These are phyloP conservation scores for Boletus rufocinnamomeus DNA, from an alignment of 768 basidiomycete species.

Conservation along the genomic window DNA sequence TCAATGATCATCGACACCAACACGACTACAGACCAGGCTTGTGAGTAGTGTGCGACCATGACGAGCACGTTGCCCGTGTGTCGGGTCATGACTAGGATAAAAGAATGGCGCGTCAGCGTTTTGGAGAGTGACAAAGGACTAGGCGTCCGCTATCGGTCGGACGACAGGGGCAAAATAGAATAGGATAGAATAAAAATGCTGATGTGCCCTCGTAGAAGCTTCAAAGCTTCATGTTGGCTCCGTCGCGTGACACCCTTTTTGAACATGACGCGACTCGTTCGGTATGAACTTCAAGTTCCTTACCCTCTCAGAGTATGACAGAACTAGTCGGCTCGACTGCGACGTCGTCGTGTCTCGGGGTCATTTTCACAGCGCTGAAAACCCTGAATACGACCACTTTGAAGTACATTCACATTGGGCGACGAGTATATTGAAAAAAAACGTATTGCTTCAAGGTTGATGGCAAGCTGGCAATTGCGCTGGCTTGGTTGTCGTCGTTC, in stretches of 20 bases:
- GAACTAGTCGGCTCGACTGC: background rate
- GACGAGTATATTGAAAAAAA: background rate
- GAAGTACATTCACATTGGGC: background rate
- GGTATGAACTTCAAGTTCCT: background rate
- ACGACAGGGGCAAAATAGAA: background rate
- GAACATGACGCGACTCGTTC: background rate
- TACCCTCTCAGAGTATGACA: background rate
- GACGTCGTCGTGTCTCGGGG: background rate
- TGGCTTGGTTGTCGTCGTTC: background rate
- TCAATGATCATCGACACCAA: conserved; percentile 79
- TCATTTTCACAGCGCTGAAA: background rate
- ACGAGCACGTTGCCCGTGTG: conserved; percentile 62
- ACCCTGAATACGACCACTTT: background rate
- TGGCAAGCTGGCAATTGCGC: background rate
- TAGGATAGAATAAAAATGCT: background rate
- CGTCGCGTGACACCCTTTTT: background rate
- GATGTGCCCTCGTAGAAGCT: background rate
- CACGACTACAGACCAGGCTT: conserved; percentile 65
- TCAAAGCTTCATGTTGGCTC: background rate
- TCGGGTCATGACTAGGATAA: conserved; percentile 53
- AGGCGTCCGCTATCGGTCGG: background rate
- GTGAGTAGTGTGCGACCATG: conserved; percentile 58
- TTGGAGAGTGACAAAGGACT: conserved; percentile 68
- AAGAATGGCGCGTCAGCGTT: conserved; percentile 46
- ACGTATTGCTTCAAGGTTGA: background rate